A percentile compares a stretch with the other conserved stretches of the same genome.
These are phyloP conservation scores for Solanum aculeatissimum DNA, from an alignment of 305 asterid species.

Conservation along the genomic window DNA sequence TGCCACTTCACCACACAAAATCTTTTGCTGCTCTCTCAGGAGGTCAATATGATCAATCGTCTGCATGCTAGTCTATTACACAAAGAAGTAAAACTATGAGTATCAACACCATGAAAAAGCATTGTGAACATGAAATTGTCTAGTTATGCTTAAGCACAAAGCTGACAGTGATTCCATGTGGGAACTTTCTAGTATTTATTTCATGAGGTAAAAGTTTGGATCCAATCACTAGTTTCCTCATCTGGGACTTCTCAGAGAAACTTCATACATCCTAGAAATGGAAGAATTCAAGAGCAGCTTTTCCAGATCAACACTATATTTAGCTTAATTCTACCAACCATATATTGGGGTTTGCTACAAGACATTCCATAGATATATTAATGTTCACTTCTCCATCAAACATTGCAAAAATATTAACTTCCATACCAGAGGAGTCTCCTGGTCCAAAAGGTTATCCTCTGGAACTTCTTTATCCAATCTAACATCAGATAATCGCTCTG, in stretches of 20 bases:
- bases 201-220: background rate
- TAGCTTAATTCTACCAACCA: background rate
- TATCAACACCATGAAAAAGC: constrained; percentile 1
- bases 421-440: constrained; percentile 67
- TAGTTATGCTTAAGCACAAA: constrained; percentile 6
- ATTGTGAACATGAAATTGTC: background rate
- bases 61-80: constrained; percentile 52
- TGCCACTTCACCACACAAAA: constrained; percentile 87
- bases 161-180: background rate
- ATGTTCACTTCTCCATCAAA: background rate
- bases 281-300: background rate
- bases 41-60: constrained; percentile 83
- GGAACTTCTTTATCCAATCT: constrained; percentile 38
- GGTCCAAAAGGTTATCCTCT: constrained; percentile 53
- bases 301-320: background rate
- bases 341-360: background rate
- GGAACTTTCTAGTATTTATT: background rate
- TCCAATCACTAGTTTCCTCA: background rate
- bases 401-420: background rate
- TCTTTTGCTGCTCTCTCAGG: constrained; percentile 85
- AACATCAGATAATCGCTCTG: constrained; percentile 43
- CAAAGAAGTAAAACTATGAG: constrained; percentile 3
- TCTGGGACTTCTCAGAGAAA: background rate
- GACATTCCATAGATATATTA: background rate
- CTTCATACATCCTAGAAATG: background rate